These are phyloP conservation scores for Naganishia randhawae DNA, from an alignment of 768 basidiomycete species.

Conservation along the genomic window DNA sequence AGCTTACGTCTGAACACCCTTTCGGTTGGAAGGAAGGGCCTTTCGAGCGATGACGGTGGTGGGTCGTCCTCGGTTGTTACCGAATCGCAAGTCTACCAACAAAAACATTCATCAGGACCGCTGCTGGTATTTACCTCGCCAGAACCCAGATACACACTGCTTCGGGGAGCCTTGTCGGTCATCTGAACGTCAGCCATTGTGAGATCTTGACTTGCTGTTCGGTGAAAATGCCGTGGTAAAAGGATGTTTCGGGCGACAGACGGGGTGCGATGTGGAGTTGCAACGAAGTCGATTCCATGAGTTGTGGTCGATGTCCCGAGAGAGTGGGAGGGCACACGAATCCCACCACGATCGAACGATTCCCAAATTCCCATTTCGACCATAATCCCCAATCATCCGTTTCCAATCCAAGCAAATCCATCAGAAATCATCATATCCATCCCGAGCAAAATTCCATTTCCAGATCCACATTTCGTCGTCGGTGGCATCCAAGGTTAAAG, in stretches of 20 bases:
- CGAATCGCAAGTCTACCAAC: constrained; percentile 70
- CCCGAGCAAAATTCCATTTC: neutral
- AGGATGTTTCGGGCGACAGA: neutral
- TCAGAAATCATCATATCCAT: constrained; percentile 1
- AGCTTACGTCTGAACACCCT: constrained; percentile 70
- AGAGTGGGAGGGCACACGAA: neutral
- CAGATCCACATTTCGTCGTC: neutral
- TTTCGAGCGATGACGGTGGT: constrained; percentile 76
- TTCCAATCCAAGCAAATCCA: neutral
- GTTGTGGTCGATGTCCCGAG: neutral
- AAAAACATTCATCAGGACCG: neutral
- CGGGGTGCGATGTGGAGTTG: neutral
- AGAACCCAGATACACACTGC: constrained; percentile 10
- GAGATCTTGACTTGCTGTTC: constrained; percentile 18
- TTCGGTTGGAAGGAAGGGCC: constrained; percentile 79
- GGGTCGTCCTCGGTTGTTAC: constrained; percentile 81
- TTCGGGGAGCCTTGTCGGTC: constrained; percentile 26
- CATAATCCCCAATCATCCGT: neutral
- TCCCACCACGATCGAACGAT: neutral
- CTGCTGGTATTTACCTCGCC: neutral
- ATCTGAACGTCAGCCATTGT: constrained; percentile 23
- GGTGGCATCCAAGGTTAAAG: neutral
- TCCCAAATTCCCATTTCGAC: neutral
- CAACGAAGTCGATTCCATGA: neutral
- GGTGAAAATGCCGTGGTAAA: neutral